A percentile compares a stretch with the other conserved stretches of the same genome.
phyloP scores from a whole-genome alignment of 352 stramenopile genomes.

The Globisporangium alternatum region DNA sequence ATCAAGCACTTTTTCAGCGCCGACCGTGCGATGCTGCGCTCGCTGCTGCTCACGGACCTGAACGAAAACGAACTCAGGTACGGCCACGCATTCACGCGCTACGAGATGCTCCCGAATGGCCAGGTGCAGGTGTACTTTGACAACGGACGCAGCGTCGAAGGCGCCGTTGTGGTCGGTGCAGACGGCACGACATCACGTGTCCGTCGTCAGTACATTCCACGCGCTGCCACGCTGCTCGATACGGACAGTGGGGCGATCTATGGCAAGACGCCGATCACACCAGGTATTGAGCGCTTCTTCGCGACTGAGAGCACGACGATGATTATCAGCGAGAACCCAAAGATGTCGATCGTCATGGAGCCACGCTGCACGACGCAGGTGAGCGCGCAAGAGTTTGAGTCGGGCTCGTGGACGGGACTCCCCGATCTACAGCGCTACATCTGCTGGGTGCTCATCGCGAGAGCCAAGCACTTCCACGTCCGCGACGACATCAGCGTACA shows the following conservation, averaged over 20 bases:
- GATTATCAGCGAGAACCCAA: slow-evolving; percentile 40
- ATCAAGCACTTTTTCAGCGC: slow-evolving; percentile 35
- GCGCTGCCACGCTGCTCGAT: slow-evolving; percentile 43
- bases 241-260: slow-evolving; percentile 66
- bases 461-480: slow-evolving; percentile 40
- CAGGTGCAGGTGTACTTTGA: slow-evolving; percentile 50
- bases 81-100: slow-evolving; percentile 53
- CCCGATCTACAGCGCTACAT: slow-evolving; percentile 48
- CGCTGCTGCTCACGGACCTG: slow-evolving; percentile 40
- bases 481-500: slow-evolving; percentile 29
- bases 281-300: slow-evolving; percentile 49
- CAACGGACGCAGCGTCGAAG: slow-evolving; percentile 39
- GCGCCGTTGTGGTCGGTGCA: slow-evolving; percentile 44
- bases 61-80: slow-evolving; percentile 45
- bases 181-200: slow-evolving; percentile 64
- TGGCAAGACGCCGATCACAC: slow-evolving; percentile 54
- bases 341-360: slow-evolving; percentile 63
- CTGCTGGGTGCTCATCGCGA: slow-evolving; percentile 60
- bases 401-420: slow-evolving; percentile 13
- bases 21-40: slow-evolving; percentile 39
- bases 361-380: slow-evolving; percentile 33
- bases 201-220: slow-evolving; percentile 49
- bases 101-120: slow-evolving; percentile 34
- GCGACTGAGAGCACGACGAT: slow-evolving; percentile 46
- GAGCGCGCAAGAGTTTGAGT: slow-evolving; percentile 27